phyloP scores from a whole-genome alignment of 1,139 yeast species.

The Kurtzmaniella natalensis region DNA sequence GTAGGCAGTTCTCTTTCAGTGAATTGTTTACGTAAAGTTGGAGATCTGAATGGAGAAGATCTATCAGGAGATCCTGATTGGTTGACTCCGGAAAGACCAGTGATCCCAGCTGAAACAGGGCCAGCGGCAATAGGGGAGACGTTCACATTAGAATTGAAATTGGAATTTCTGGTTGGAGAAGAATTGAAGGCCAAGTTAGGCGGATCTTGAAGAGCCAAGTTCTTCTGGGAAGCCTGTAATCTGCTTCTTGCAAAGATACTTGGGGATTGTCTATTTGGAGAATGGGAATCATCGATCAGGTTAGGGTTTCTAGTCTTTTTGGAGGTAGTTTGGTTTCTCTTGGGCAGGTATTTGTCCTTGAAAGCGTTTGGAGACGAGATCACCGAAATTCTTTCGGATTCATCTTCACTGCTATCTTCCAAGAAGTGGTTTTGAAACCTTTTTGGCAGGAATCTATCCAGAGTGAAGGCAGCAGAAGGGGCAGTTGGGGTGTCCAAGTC shows the following conservation, averaged over 20 bases:
- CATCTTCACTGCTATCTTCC: constrained; percentile 14
- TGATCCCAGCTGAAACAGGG: too few species aligned
- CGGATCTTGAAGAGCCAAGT: constrained; percentile 15
- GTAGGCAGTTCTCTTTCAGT: constrained; percentile 66
- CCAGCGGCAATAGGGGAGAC: too few species aligned
- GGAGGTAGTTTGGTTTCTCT: neutral
- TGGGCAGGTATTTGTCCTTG: constrained; percentile 13
- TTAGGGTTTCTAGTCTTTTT: neutral
- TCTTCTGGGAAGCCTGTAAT: constrained; percentile 37
- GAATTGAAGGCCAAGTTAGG: constrained; percentile 21
- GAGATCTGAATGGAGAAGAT: constrained; percentile 7
- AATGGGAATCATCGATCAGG: too few species aligned
- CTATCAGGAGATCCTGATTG: constrained; percentile 5
- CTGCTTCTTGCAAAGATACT: constrained; percentile 46
- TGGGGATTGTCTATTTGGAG: constrained; percentile 34
- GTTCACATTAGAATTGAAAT: too few species aligned
- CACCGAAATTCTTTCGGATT: constrained; percentile 13
- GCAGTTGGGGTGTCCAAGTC: constrained; percentile 24
- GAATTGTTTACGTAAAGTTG: constrained; percentile 51
- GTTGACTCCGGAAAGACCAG: constrained; percentile 2
- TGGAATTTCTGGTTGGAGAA: constrained; percentile 8
- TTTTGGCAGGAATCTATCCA: constrained; percentile 36
- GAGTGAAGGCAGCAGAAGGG: constrained; percentile 40
- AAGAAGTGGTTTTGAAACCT: constrained; percentile 26
- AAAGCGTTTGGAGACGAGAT: constrained; percentile 23